phyloP scores from a whole-genome alignment of 345 rosid genomes.

The Corchorus capsularis region DNA sequence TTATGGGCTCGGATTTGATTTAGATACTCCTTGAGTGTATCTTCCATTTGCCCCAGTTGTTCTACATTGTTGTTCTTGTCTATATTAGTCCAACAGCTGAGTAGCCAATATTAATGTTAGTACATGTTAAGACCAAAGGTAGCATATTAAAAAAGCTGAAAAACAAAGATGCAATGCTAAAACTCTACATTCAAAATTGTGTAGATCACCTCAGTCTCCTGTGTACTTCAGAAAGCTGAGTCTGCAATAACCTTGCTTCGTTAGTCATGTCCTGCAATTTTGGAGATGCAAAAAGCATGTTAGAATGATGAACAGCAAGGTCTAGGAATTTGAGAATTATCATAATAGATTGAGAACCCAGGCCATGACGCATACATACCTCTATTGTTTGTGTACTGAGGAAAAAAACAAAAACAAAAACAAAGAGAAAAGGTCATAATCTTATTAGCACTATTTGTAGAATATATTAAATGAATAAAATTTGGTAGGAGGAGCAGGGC shows the following conservation, averaged over 20 bases:
- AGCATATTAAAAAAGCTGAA: neutral
- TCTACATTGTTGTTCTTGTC: slow-evolving; percentile 62
- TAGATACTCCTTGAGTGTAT: slow-evolving; percentile 58
- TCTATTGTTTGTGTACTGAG: slow-evolving; percentile 69
- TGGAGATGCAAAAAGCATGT: slow-evolving; percentile 9
- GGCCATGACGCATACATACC: slow-evolving; percentile 42
- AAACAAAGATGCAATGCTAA: neutral
- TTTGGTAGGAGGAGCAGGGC: too few species aligned
- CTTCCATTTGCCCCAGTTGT: slow-evolving; percentile 62
- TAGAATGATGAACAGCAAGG: slow-evolving; percentile 14
- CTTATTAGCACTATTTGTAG: slow-evolving; percentile 24
- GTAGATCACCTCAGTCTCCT: slow-evolving; percentile 54
- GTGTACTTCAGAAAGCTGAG: slow-evolving; percentile 52
- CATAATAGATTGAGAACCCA: slow-evolving; percentile 2
- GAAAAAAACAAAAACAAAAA: slow-evolving; percentile 21
- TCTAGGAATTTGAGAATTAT: slow-evolving; percentile 11
- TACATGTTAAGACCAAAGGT: neutral
- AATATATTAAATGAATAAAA: neutral
- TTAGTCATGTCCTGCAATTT: slow-evolving; percentile 48
- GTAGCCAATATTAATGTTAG: slow-evolving; percentile 28
- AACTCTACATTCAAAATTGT: slow-evolving; percentile 13
- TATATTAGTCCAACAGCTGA: slow-evolving; percentile 63
- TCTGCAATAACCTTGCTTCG: slow-evolving; percentile 46
- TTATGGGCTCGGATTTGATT: slow-evolving; percentile 53
- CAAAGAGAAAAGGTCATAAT: slow-evolving; percentile 20